Conservation (phyloP, 2,329 filamentous ascomycete genomes). For the Mycosphaerella sp. region DNA sequence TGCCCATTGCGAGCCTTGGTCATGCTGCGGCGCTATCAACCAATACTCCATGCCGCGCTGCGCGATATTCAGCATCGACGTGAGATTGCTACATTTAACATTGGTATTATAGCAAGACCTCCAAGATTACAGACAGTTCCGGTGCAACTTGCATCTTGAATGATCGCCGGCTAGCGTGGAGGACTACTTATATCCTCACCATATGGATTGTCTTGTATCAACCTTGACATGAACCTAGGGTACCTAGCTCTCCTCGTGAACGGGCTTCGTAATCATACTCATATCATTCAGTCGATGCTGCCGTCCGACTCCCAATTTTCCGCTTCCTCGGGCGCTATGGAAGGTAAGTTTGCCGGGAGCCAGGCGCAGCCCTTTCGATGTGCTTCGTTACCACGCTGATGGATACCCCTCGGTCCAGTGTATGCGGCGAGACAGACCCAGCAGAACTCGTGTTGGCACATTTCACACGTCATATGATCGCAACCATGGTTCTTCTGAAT, state of each 20-base stretch:
- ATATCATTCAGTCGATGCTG: background rate
- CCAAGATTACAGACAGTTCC: no score
- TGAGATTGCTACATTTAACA: no score
- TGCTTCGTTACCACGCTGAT: background rate
- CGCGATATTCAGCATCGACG: no score
- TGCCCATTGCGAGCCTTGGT: no score
- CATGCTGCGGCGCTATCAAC: no score
- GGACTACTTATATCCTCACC: no score
- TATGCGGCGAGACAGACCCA: constrained; percentile 12
- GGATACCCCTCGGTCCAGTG: constrained; percentile 4
- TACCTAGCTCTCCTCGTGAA: background rate
- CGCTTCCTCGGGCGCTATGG: background rate
- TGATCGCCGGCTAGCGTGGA: no score
- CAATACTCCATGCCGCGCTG: no score
- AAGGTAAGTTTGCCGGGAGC: background rate
- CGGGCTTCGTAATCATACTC: background rate
- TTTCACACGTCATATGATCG: constrained; percentile 24
- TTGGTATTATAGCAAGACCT: no score
- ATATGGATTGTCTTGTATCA: no score
- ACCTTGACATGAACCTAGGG: no score
- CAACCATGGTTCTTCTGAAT: constrained; percentile 23
- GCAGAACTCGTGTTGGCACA: constrained; percentile 14
- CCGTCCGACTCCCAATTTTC: background rate
- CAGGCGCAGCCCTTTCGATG: constrained; percentile 1
- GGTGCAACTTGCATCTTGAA: no score